These are phyloP conservation scores for Cyphellophora attinorum DNA, from an alignment of 2,329 filamentous ascomycete genomes.

Conservation along the genomic window DNA sequence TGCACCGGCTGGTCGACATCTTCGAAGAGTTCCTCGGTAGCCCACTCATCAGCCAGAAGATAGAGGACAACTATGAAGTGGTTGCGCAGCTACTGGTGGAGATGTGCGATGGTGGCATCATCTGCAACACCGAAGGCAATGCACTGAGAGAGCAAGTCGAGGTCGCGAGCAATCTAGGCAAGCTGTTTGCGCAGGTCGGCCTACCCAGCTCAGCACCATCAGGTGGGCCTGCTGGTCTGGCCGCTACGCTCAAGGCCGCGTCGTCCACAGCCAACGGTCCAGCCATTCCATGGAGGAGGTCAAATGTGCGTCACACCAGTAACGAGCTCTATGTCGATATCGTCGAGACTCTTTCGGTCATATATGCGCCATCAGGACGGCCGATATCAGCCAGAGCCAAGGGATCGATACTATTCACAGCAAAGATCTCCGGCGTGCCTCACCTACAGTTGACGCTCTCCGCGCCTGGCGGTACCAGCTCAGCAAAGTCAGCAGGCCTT, in stretches of 20 bases:
- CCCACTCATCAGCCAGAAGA: constrained; percentile 73
- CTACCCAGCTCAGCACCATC: constrained; percentile 54
- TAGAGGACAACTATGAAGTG: constrained; percentile 86
- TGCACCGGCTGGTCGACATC: constrained; percentile 85
- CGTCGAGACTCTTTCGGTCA: constrained; percentile 80
- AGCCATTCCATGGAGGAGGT: constrained; percentile 76
- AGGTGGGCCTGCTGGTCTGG: neutral
- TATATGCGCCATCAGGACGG: constrained; percentile 79
- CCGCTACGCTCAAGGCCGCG: neutral
- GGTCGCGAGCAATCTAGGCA: constrained; percentile 82
- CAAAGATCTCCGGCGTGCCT: constrained; percentile 88
- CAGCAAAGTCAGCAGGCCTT: constrained; percentile 36
- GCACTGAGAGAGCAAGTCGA: constrained; percentile 84
- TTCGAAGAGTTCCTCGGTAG: constrained; percentile 90
- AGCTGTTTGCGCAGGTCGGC: constrained; percentile 76
- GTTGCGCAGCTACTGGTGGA: constrained; percentile 86
- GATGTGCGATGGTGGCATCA: constrained; percentile 89
- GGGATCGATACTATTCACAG: constrained; percentile 88
- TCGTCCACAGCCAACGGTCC: constrained; percentile 26
- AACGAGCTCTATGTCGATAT: constrained; percentile 97
- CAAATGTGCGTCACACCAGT: constrained; percentile 88
- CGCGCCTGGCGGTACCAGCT: constrained; percentile 70
- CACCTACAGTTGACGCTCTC: constrained; percentile 76
- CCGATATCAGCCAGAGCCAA: constrained; percentile 79
- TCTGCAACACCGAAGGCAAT: constrained; percentile 88